phyloP scores from a whole-genome alignment of 495 filamentous ascomycete species.

The Oidiodendron maius region DNA sequence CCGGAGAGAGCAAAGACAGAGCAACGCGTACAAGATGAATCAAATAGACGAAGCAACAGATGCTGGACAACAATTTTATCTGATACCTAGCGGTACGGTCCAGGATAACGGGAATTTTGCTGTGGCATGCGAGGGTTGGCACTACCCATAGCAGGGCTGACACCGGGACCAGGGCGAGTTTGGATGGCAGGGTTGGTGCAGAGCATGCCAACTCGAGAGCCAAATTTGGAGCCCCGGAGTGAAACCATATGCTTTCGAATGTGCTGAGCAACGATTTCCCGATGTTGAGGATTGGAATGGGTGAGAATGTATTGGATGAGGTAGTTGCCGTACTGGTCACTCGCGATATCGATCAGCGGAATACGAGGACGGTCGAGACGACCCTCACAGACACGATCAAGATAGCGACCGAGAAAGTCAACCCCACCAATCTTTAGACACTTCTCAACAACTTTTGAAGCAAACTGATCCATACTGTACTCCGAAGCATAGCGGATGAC shows the following conservation, averaged over 20 bases:
- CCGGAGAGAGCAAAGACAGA: constrained; percentile 18
- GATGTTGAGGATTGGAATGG: constrained; percentile 77
- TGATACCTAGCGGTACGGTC: constrained; percentile 42
- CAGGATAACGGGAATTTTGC: constrained; percentile 37
- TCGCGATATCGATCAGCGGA: constrained; percentile 95
- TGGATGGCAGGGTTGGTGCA: constrained; percentile 89
- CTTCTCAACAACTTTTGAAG: constrained; percentile 98
- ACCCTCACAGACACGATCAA: constrained; percentile 88
- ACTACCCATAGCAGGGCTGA: constrained; percentile 47
- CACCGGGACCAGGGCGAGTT: constrained; percentile 79
- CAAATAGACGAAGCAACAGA: constrained; percentile 15
- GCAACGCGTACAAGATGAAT: constrained; percentile 13
- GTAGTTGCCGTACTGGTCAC: constrained; percentile 98
- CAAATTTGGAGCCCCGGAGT: constrained; percentile 95
- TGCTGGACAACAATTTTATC: constrained; percentile 15
- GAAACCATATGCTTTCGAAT: constrained; percentile 99
- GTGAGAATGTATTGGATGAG: constrained; percentile 95
- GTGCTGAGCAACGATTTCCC: constrained; percentile 86
- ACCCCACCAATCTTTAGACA: constrained; percentile 92
- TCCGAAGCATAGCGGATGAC: constrained; percentile 87
- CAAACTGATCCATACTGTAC: constrained; percentile 99
- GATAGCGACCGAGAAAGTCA: constrained; percentile 89
- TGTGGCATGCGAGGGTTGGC: constrained; percentile 47
- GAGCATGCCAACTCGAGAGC: constrained; percentile 96
- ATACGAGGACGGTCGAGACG: constrained; percentile 89